Evolutionary conservation across 2,329 filamentous ascomycete genomes (phyloP).

Genomic region (Pseudomassariella vexata): DNA sequence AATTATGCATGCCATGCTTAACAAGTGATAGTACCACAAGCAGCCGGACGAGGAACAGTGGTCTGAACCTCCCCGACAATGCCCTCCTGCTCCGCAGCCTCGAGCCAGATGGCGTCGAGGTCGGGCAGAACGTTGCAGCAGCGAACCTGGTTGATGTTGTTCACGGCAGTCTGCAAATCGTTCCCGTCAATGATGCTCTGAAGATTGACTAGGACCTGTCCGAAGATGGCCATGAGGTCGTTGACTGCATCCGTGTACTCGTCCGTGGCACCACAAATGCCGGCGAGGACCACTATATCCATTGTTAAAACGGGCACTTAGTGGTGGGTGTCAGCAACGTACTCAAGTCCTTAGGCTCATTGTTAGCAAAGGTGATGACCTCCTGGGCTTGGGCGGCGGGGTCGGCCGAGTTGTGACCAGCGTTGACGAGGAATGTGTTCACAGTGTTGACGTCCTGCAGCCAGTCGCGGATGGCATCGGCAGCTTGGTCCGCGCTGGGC

Average conservation of each 20-base stretch:
- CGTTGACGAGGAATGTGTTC: conserved; percentile 2
- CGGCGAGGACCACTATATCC: not conserved
- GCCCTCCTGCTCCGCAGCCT: conserved; percentile 1
- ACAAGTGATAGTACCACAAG: not conserved
- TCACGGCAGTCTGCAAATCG: not conserved
- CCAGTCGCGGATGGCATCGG: not conserved
- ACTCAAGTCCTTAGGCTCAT: conserved; percentile 1
- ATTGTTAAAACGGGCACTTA: too few species aligned
- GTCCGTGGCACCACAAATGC: conserved; percentile 1
- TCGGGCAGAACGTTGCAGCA: conserved; percentile 1
- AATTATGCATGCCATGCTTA: too few species aligned
- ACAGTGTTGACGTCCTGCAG: not conserved
- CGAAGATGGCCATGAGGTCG: conserved; percentile 1
- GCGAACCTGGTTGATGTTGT: conserved; percentile 2
- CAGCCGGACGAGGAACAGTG: not conserved
- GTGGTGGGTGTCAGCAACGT: not conserved
- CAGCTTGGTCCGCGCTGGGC: not conserved
- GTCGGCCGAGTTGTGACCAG: not conserved
- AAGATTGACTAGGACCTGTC: not conserved
- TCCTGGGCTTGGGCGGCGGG: not conserved
- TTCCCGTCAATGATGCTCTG: not conserved
- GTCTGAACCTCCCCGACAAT: not conserved
- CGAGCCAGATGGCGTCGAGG: conserved; percentile 3
- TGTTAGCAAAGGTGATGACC: conserved; percentile 2
- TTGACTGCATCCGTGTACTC: not conserved